Evolutionary conservation across 495 filamentous ascomycete species (phyloP), one percentile per base, ranked within the genome.

Genomic region (Lentithecium fluviatile): DNA sequence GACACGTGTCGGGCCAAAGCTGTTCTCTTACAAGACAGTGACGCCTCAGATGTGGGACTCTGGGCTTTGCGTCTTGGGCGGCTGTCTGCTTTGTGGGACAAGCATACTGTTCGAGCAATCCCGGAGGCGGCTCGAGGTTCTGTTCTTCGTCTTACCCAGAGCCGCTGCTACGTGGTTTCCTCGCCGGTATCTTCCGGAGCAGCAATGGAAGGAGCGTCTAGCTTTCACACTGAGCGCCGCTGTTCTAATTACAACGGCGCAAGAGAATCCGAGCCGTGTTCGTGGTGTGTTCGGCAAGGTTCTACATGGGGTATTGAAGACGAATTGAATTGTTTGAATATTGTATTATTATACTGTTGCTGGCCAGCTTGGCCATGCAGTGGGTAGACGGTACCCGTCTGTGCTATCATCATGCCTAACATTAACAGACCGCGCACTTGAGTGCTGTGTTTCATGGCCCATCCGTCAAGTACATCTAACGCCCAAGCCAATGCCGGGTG

Each of bases 51-150:
- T 80, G 78, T 84, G 81, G 82, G 83, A 86, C 66, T 77, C 78
- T 38, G 90, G 91, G 3, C 65, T 91, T 11, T 94, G 90, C 58
- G 82, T 97, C 19, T 83, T 81, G 2, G 74, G 80, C 8, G 90
- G 91, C 34, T 93, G 91, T 73, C 68, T 86, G 32, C 72, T 91
- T 45, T 95, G 92, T 67, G 92, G 92, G 2, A 90, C 88, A 87
- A 93, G 89, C 72, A 83, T 93, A 52, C 72, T 95, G 55, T 69
- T 91, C 36, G 92, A 96, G 75, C 81, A 82, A 29, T 73, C 79
- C 23, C 78, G 77, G 46, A 80, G 88, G 65, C 78, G 90, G 50
- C 85, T 88, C 69, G 92, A 96, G 62, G 76, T 96, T 65, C 85
- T 85, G 25, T 77, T 95, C 45, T 97, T 95, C 75, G 90, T 97